phyloP scores from a whole-genome alignment of 306 rosid genomes.

The Heteromeles arbutifolia region DNA sequence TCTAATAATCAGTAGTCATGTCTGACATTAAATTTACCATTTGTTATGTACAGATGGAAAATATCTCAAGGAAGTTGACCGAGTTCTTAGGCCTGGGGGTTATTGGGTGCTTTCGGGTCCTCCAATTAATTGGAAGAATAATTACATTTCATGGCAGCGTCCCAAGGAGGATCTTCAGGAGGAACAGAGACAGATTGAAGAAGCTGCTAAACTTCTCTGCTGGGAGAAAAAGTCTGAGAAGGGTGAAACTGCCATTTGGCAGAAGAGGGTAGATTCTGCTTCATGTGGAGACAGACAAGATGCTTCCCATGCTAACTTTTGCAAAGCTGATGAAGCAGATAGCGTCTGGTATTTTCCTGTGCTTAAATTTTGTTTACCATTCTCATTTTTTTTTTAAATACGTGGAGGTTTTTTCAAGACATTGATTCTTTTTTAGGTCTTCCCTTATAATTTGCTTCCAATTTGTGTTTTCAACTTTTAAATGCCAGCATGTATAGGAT shows the following conservation, averaged over 20 bases:
- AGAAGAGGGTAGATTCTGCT: constrained; percentile 56
- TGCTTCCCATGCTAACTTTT: constrained; percentile 47
- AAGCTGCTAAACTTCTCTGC: constrained; percentile 80
- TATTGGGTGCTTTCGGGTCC: constrained; percentile 98
- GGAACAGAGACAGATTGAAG: constrained; percentile 82
- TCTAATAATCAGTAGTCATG: background rate
- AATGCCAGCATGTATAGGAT: background rate
- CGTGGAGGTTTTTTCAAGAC: background rate
- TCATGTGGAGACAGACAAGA: constrained; percentile 67
- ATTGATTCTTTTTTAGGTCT: background rate
- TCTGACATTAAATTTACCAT: background rate
- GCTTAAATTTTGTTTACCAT: background rate
- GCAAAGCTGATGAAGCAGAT: constrained; percentile 50
- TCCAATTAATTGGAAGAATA: constrained; percentile 84
- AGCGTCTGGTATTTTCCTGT: constrained; percentile 59
- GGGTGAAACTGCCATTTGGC: constrained; percentile 85
- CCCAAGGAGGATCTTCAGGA: constrained; percentile 75
- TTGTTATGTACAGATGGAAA: constrained; percentile 54
- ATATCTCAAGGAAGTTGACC: constrained; percentile 86
- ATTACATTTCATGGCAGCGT: constrained; percentile 83
- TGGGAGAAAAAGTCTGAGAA: constrained; percentile 91
- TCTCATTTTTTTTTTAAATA: background rate
- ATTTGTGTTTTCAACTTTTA: background rate
- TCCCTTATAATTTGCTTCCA: background rate
- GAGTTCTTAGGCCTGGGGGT: constrained; percentile 98